Evolutionary conservation across 331 rosid genomes (phyloP), one percentile per base, ranked within the genome.

Genomic region (Arachis monticola): DNA sequence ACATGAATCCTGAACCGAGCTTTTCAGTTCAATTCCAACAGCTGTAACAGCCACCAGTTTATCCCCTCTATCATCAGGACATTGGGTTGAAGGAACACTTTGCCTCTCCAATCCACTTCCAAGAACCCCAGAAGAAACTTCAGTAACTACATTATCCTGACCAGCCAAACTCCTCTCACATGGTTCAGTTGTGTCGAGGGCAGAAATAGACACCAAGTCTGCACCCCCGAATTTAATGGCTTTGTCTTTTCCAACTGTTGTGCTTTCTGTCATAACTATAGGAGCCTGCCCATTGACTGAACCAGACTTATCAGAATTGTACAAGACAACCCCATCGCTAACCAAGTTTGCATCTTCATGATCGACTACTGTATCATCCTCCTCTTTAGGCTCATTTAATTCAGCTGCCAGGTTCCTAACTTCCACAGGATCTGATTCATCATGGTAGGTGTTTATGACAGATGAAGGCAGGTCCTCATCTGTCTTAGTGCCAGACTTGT

Each of bases 401-500:
- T 75, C 85, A 69, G 83, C 75, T 30, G 79, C 86, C 72, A 77
- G 56, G 60, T 73, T 77, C 79, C 72, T 66, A 73, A 69, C 70
- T 82, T 79, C 92, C 5, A 65, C 79, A 32, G 88, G 82, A 65
- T 78, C 85, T 48, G 88, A 77, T 70, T 81, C 88, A 40, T 82
- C 90, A 14, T 62, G 75, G 74, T 56, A 80, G 7, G 75, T 60
- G 66, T 86, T 75, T 69, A 69, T 41, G 12, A 77, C 85, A 58
- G 83, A 78, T 41, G 62, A 60, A 7, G 83, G 90, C 72, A 81
- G 62, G 47, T 89, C 90, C 79, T 85, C 93, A 1, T 77, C 83
- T 69, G 85, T 77, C 84, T 82, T 86, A 72, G 80, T 82, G 70
- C 87, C 93, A 0, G 81, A 82, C 80, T 83, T 89, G 52, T 85